Conservation (phyloP, 2,329 filamentous ascomycete genomes). For the Alternaria ethzedia region DNA sequence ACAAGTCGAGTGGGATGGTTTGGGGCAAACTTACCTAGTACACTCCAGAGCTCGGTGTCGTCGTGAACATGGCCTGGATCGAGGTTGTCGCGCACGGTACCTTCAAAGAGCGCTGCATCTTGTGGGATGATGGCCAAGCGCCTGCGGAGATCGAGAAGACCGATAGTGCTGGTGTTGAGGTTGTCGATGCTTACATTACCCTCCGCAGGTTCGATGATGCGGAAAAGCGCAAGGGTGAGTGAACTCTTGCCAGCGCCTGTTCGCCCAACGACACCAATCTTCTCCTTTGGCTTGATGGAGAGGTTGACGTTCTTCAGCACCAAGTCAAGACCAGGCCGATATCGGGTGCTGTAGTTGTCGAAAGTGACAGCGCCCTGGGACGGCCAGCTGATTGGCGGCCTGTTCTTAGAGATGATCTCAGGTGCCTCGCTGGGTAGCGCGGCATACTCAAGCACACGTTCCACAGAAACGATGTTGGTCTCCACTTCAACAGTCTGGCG, state of each 20-base stretch:
- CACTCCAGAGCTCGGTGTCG: conserved; percentile 96
- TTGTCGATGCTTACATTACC: conserved; percentile 89
- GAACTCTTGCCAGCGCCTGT: conserved; percentile 97
- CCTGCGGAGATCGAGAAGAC: conserved; percentile 84
- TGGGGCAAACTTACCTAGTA: conserved; percentile 69
- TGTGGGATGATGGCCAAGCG: conserved; percentile 96
- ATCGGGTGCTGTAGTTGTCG: conserved; percentile 91
- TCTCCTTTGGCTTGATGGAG: conserved; percentile 94
- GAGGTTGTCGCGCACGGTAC: conserved; percentile 90
- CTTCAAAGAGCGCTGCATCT: conserved; percentile 94
- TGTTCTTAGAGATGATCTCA: conserved; percentile 86
- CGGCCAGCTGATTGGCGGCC: conserved; percentile 91
- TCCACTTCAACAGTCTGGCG: conserved; percentile 99
- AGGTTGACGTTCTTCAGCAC: conserved; percentile 93
- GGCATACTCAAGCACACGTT: conserved; percentile 96
- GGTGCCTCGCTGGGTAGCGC: conserved; percentile 89
- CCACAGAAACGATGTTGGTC: conserved; percentile 99
- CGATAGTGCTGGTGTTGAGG: conserved; percentile 88
- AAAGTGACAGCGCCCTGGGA: conserved; percentile 87
- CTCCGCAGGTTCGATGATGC: conserved; percentile 86
- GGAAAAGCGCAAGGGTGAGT: conserved; percentile 88
- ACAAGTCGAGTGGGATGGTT: too few relatives aligned
- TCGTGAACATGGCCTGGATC: conserved; percentile 95
- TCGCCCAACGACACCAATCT: conserved; percentile 95
- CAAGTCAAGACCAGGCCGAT: conserved; percentile 86